Evolutionary conservation across 768 basidiomycete genomes (phyloP).

Genomic region (Phaeolepiota aurea): DNA sequence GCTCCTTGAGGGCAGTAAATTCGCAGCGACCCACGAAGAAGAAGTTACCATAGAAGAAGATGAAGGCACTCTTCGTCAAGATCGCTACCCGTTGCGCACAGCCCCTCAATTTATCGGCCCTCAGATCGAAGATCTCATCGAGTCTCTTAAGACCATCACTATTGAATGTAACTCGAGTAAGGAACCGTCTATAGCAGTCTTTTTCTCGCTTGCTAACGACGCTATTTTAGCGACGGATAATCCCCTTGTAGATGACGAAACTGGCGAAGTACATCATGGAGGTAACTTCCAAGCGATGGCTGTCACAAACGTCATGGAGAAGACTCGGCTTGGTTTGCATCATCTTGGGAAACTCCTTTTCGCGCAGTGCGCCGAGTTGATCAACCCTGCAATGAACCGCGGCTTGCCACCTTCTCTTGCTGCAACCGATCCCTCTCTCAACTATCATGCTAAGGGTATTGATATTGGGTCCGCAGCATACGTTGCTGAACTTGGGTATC

Average conservation of each 20-base stretch:
- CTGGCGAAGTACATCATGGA: constrained; percentile 60
- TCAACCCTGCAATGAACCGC: constrained; percentile 75
- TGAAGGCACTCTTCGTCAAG: constrained; percentile 63
- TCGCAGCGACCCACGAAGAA: constrained; percentile 52
- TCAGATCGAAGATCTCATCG: constrained; percentile 66
- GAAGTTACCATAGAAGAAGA: constrained; percentile 62
- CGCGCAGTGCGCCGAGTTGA: constrained; percentile 63
- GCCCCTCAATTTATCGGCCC: constrained; percentile 76
- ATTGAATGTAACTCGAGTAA: constrained; percentile 75
- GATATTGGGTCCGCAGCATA: constrained; percentile 82
- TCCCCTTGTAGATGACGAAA: constrained; percentile 68
- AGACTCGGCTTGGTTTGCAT: constrained; percentile 63
- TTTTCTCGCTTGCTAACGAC: constrained; percentile 2
- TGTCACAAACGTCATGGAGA: constrained; percentile 77
- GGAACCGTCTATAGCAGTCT: constrained; percentile 14
- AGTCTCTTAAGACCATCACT: constrained; percentile 48
- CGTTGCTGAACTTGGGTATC: constrained; percentile 67
- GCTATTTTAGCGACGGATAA: constrained; percentile 66
- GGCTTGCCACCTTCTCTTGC: constrained; percentile 74
- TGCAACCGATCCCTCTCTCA: constrained; percentile 65
- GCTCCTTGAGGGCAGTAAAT: constrained; percentile 51
- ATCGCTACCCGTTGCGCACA: constrained; percentile 62
- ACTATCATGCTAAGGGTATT: constrained; percentile 72
- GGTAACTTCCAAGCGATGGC: constrained; percentile 89
- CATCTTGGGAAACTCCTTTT: constrained; percentile 69